Evolutionary conservation across 1,139 yeast species (phyloP).

Genomic region (Pichia inconspicua): DNA sequence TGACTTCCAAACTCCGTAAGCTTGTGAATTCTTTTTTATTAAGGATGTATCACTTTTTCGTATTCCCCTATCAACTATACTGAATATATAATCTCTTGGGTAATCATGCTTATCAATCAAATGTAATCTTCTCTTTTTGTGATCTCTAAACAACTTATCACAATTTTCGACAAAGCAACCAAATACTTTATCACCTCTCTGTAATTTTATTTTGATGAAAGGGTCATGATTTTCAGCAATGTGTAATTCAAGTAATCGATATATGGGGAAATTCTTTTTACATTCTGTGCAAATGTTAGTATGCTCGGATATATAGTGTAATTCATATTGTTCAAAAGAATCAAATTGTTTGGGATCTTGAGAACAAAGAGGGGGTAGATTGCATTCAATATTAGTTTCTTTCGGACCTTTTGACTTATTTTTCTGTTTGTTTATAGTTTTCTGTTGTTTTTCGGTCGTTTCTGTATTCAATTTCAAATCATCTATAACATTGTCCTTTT

Average conservation of each 20-base stretch:
- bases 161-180: constrained; percentile 38
- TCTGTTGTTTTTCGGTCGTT: background rate
- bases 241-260: constrained; percentile 37
- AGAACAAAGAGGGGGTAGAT: constrained; percentile 17
- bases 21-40: constrained; percentile 16
- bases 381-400: constrained; percentile 12
- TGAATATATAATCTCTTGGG: constrained; percentile 37
- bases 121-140: constrained; percentile 38
- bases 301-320: constrained; percentile 30
- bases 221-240: constrained; percentile 50
- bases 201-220: constrained; percentile 31
- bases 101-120: constrained; percentile 43
- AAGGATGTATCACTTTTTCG: constrained; percentile 21
- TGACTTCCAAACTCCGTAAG: constrained; percentile 16
- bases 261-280: constrained; percentile 35
- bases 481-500: constrained; percentile 6
- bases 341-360: constrained; percentile 17
- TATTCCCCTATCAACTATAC: constrained; percentile 32
- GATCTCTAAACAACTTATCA: constrained; percentile 28
- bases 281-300: constrained; percentile 37
- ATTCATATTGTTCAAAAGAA: constrained; percentile 27
- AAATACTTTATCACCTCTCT: constrained; percentile 35
- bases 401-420: background rate
- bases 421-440: background rate
- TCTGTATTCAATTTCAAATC: background rate